Evolutionary conservation across 1,284 basidiomycete genomes (phyloP).

Genomic region (Clitocybe nebularis): DNA sequence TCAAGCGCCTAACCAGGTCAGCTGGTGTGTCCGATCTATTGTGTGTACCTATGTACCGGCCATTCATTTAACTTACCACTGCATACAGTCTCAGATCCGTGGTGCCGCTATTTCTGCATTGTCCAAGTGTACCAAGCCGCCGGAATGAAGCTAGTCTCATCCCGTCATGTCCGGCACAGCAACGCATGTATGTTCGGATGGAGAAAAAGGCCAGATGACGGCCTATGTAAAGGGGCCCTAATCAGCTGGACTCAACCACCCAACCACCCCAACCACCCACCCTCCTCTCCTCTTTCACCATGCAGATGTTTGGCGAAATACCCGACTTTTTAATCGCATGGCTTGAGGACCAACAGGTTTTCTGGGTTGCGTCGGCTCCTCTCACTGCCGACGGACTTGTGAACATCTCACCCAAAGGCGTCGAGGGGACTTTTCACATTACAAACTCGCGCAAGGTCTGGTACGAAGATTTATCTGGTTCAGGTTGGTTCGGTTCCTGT

Average conservation of each 20-base stretch:
- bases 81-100: constrained; percentile 2
- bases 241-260: not conserved
- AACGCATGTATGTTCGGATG: constrained; percentile 18
- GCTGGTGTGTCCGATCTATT: constrained; percentile 12
- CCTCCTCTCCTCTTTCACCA: constrained; percentile 6
- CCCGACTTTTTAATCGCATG: constrained; percentile 36
- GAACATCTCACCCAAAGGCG: constrained; percentile 44
- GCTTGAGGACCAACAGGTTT: constrained; percentile 43
- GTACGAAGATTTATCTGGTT: constrained; percentile 49
- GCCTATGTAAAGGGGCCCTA: constrained; percentile 17
- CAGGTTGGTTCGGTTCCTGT: constrained; percentile 28
- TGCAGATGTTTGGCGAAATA: constrained; percentile 35
- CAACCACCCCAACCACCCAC: not conserved
- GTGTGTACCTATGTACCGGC: constrained; percentile 12
- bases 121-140: constrained; percentile 15
- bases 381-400: constrained; percentile 41
- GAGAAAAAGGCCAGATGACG: constrained; percentile 15
- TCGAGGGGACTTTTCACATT: constrained; percentile 39
- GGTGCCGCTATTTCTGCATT: constrained; percentile 13
- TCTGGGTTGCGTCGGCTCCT: constrained; percentile 48
- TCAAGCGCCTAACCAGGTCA: constrained; percentile 12
- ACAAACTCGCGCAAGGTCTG: constrained; percentile 37
- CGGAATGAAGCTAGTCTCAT: constrained; percentile 12
- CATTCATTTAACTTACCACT: constrained; percentile 9
- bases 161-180: constrained; percentile 16